Evolutionary conservation across 2,329 filamentous ascomycete species (phyloP).

Genomic region (Microcyclospora tardicrescens): DNA sequence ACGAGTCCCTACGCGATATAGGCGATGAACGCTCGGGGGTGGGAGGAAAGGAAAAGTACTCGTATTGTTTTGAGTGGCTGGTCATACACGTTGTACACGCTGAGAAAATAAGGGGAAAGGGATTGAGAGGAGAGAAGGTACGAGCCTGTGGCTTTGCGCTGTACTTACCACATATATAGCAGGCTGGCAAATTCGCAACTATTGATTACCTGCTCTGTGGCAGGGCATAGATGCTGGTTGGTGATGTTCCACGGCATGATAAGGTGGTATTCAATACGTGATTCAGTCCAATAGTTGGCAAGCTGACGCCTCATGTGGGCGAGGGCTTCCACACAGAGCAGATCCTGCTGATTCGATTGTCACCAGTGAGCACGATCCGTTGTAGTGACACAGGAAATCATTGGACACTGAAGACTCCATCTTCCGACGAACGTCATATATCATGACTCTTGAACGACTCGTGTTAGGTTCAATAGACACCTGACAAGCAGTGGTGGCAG

Average conservation of each 20-base stretch:
- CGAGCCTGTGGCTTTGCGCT: not conserved
- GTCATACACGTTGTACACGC: slow-evolving; percentile 28
- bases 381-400: no score
- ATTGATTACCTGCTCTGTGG: not conserved
- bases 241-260: not conserved
- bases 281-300: no score
- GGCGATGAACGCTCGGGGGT: slow-evolving; percentile 33
- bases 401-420: no score
- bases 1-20: not conserved
- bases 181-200: not conserved
- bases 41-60: slow-evolving; percentile 40
- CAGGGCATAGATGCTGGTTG: not conserved
- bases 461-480: no score
- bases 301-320: no score
- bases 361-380: no score
- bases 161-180: not conserved
- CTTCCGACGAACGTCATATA: no score
- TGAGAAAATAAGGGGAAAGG: slow-evolving; percentile 13
- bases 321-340: no score
- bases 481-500: no score
- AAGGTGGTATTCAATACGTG: no score
- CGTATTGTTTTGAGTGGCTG: slow-evolving; percentile 35
- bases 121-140: slow-evolving; percentile 1
- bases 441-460: no score
- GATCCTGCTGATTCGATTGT: no score